These are phyloP conservation scores for Mikania micrantha DNA, from an alignment of 129 eudicot species.

Conservation along the genomic window DNA sequence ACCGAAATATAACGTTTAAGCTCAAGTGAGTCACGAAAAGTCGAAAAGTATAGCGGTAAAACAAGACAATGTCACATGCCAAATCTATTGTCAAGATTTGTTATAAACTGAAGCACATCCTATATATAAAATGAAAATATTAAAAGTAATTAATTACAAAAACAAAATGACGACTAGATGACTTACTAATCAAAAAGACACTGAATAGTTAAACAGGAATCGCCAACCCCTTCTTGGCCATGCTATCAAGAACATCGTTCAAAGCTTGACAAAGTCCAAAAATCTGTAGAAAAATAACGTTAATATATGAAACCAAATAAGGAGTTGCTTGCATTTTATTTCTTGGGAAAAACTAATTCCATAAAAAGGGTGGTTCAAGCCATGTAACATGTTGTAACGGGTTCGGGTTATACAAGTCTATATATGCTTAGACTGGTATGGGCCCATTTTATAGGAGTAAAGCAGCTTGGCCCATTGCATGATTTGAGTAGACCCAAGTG, in stretches of 20 bases:
- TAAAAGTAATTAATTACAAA: constrained; percentile 18
- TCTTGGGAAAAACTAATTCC: not conserved
- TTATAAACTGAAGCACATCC: not conserved
- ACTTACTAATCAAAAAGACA: not conserved
- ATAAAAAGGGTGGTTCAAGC: not conserved
- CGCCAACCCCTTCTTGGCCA: constrained; percentile 90
- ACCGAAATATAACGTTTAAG: not conserved
- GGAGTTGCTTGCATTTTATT: not conserved
- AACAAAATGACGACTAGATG: not conserved
- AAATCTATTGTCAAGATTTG: not conserved
- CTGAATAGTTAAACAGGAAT: constrained; percentile 56
- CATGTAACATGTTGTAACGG: too few species aligned
- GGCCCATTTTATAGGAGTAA: not conserved
- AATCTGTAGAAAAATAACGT: constrained; percentile 43
- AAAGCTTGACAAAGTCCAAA: constrained; percentile 95
- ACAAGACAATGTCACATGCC: not conserved
- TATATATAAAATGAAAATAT: not conserved
- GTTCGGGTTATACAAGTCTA: not conserved
- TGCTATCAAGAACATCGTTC: constrained; percentile 85
- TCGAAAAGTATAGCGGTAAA: not conserved
- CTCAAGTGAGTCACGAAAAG: not conserved
- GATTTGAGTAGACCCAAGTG: not conserved
- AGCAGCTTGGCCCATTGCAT: not conserved
- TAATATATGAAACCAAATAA: not conserved
- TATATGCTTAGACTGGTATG: not conserved